Percentiles rank a stretch among this genome's conserved stretches.
These are phyloP conservation scores for Malbranchea zuffiana DNA, from an alignment of 2,329 filamentous ascomycete species.

Conservation along the genomic window DNA sequence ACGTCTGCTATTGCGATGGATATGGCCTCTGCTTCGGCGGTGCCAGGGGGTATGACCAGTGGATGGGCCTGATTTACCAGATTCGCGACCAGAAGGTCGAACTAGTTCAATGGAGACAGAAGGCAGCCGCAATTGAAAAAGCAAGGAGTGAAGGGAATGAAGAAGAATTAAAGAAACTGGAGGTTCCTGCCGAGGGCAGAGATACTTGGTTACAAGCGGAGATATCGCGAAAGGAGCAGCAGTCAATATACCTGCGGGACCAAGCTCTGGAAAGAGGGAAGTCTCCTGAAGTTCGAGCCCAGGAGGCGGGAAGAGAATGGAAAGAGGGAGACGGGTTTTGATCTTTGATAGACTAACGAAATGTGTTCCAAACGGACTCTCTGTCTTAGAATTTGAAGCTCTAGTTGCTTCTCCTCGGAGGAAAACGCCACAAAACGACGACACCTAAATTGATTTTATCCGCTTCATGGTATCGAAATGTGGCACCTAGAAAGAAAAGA, in stretches of 20 bases:
- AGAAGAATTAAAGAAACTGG: constrained; percentile 20
- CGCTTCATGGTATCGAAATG: too few species aligned
- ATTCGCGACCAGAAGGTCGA: constrained; percentile 30
- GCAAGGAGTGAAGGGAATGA: constrained; percentile 18
- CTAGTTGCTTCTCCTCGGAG: too few species aligned
- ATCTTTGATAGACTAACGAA: too few species aligned
- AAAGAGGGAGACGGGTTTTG: constrained; percentile 46
- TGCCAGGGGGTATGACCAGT: too few species aligned
- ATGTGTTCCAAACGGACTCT: too few species aligned
- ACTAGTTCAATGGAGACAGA: constrained; percentile 31
- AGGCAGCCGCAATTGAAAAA: constrained; percentile 26
- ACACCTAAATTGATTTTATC: too few species aligned
- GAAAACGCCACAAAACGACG: too few species aligned
- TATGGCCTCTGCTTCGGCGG: constrained; percentile 55
- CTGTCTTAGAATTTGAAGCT: too few species aligned
- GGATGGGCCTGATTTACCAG: constrained; percentile 36
- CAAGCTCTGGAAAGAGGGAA: constrained; percentile 42
- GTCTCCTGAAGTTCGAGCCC: constrained; percentile 42
- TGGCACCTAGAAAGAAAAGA: too few species aligned
- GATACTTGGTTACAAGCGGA: constrained; percentile 34
- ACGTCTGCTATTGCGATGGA: constrained; percentile 53
- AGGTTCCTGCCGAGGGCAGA: constrained; percentile 32
- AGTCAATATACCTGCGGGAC: constrained; percentile 33
- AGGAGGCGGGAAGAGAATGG: constrained; percentile 45
- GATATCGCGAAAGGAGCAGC: constrained; percentile 34